Evolutionary conservation across 2,329 filamentous ascomycete species (phyloP), one percentile per base, ranked within the genome.

Genomic region (Dryadomyces quercivorus): DNA sequence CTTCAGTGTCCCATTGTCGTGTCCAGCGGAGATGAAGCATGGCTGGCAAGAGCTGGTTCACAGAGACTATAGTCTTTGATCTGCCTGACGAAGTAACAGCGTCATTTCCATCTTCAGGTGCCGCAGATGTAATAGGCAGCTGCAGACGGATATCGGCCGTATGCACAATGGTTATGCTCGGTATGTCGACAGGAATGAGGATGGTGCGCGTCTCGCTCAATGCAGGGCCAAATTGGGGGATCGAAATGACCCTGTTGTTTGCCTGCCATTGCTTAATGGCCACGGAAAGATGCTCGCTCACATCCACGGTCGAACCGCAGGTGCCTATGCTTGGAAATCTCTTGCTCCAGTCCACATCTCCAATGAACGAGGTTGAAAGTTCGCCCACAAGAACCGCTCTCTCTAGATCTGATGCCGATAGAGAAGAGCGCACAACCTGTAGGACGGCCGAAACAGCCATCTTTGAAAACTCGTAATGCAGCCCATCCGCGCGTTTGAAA

Each of bases 171-270:
- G 88, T 81, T 2, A 95, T 76, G 1, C 85, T 83, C 0, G 92
- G 92, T 1, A 98, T 82, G 56, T 95, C 89, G 15, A 98, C 91
- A 0, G 91, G 88, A 53, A 98, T 94, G 34, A 86, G 74, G 61
- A 98, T 91, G 13, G 82, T 83, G 20, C 77, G 77, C 58, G 67
- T 74, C 20, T 77, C 71, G 12, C 63, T 15, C 60, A 62, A 65
- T 8, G 61, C 51, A 26, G 67, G 63, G 44, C 71, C 62, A 1
- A 59, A 57, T 43, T 69, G 62, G 5, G 58, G 59, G 0, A 73
- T 57, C 2, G 47, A 20, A 1, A 75, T 56, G 3, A 55, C 63
- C 1, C 66, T 64, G 51, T 73, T 62, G 31, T 62, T 54, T 5
- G 57, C 59, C 42, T 71, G 65, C 71, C 72, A 76, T 10, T 56